A percentile compares a stretch with the other conserved stretches of the same genome.
phyloP scores from a whole-genome alignment of 495 filamentous ascomycete genomes.

The Aspergillus sclerotiicarbonarius region DNA sequence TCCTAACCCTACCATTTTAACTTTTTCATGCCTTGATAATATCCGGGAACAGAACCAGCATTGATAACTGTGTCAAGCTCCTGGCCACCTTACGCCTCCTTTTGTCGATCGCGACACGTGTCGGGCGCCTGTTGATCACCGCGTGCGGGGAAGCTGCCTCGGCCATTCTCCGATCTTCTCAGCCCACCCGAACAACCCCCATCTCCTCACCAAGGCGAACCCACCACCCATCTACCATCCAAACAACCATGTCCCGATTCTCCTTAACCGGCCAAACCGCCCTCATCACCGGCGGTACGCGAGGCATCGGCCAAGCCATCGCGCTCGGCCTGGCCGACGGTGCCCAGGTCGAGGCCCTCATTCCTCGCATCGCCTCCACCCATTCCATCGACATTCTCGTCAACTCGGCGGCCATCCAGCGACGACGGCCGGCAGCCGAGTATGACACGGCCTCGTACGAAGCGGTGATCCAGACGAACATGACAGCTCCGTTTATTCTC shows the following conservation, averaged over 20 bases:
- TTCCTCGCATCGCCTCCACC: constrained; percentile 58
- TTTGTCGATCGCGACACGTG: no score
- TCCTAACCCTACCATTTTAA: no score
- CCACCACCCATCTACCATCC: background rate
- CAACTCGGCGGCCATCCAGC: constrained; percentile 84
- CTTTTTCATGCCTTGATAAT: no score
- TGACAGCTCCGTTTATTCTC: constrained; percentile 76
- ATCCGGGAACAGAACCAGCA: no score
- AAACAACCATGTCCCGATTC: constrained; percentile 37
- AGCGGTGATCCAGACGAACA: constrained; percentile 78
- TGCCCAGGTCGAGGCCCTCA: constrained; percentile 45
- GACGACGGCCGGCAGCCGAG: constrained; percentile 70
- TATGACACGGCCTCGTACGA: constrained; percentile 62
- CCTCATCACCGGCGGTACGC: constrained; percentile 82
- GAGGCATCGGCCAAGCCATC: constrained; percentile 85
- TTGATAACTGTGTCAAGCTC: no score
- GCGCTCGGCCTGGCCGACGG: constrained; percentile 58
- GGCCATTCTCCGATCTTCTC: no score
- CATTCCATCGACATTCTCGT: constrained; percentile 68
- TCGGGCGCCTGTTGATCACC: no score
- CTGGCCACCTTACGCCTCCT: no score
- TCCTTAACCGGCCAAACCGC: constrained; percentile 62
- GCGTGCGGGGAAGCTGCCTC: no score
- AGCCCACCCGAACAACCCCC: background rate
- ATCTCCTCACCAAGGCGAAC: no score